Percentiles rank a stretch among this genome's conserved stretches.
phyloP scores from a whole-genome alignment of 2,329 filamentous ascomycete species.

The Pyrenochaeta sp. region DNA sequence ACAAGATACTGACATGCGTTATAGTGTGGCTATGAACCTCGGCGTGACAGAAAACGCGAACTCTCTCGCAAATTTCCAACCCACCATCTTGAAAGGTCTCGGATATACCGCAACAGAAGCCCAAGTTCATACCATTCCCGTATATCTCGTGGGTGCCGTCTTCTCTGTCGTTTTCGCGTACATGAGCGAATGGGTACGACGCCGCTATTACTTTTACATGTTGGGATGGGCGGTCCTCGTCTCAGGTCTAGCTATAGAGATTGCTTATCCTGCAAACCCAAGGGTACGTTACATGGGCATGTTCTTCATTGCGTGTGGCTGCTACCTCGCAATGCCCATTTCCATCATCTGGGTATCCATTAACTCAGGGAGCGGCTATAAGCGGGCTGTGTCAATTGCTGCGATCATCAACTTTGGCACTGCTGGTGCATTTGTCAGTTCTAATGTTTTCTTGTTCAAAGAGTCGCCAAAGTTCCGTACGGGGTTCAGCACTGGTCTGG shows the following conservation, averaged over 20 bases:
- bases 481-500: constrained; percentile 41
- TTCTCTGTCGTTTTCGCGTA: constrained; percentile 42
- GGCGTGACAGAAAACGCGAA: constrained; percentile 44
- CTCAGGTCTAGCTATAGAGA: constrained; percentile 60
- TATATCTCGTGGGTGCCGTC: constrained; percentile 42
- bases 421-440: constrained; percentile 64
- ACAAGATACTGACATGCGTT: not conserved
- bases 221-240: constrained; percentile 50
- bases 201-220: constrained; percentile 42
- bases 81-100: constrained; percentile 47
- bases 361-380: constrained; percentile 50
- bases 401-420: constrained; percentile 56
- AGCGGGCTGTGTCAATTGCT: constrained; percentile 29
- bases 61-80: constrained; percentile 43
- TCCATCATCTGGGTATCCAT: constrained; percentile 67
- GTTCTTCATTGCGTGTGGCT: constrained; percentile 63
- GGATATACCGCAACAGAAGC: constrained; percentile 46
- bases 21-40: constrained; percentile 36
- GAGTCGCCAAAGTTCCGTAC: constrained; percentile 36
- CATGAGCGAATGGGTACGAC: constrained; percentile 33
- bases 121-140: constrained; percentile 47
- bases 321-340: constrained; percentile 64
- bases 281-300: constrained; percentile 62
- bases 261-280: constrained; percentile 45
- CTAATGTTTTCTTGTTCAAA: constrained; percentile 38